Percentiles rank a stretch among this genome's conserved stretches.
Evolutionary conservation across 768 basidiomycete genomes (phyloP).

Genomic region (Russula virescens): DNA sequence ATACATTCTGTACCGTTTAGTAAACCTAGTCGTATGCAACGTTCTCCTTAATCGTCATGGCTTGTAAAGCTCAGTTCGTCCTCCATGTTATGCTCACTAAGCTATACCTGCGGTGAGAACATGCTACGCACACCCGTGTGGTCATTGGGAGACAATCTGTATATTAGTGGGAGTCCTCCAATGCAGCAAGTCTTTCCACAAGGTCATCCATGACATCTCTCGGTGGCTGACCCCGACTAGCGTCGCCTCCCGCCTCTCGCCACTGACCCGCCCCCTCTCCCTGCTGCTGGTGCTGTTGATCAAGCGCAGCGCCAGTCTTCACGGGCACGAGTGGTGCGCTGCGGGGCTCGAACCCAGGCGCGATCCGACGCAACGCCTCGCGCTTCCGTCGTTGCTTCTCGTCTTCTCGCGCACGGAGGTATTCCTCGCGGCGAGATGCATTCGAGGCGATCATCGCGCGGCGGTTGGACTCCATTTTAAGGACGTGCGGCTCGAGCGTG

Average conservation of each 20-base stretch:
- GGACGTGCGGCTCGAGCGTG: slow-evolving; percentile 81
- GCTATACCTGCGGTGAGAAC: too few relatives aligned
- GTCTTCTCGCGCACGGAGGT: slow-evolving; percentile 66
- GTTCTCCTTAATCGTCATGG: too few relatives aligned
- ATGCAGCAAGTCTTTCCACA: slow-evolving; percentile 17
- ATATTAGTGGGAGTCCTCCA: slow-evolving; percentile 13
- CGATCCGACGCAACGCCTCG: slow-evolving; percentile 69
- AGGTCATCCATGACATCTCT: slow-evolving; percentile 25
- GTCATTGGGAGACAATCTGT: background rate
- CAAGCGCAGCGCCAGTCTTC: background rate
- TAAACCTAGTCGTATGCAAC: background rate
- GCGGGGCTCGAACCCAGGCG: slow-evolving; percentile 67
- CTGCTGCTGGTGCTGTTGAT: background rate
- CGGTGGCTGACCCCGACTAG: background rate
- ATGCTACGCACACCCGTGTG: too few relatives aligned
- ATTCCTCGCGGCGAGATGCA: slow-evolving; percentile 60
- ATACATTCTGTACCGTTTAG: background rate
- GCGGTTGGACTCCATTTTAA: slow-evolving; percentile 70
- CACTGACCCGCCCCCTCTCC: background rate
- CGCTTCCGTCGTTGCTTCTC: slow-evolving; percentile 60
- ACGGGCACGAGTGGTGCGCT: slow-evolving; percentile 18
- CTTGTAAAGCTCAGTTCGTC: too few relatives aligned
- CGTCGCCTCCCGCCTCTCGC: too few relatives aligned
- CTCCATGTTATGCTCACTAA: too few relatives aligned
- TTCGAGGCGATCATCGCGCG: slow-evolving; percentile 60